Evolutionary conservation across 495 filamentous ascomycete species (phyloP).

Genomic region (Neurospora sp.): DNA sequence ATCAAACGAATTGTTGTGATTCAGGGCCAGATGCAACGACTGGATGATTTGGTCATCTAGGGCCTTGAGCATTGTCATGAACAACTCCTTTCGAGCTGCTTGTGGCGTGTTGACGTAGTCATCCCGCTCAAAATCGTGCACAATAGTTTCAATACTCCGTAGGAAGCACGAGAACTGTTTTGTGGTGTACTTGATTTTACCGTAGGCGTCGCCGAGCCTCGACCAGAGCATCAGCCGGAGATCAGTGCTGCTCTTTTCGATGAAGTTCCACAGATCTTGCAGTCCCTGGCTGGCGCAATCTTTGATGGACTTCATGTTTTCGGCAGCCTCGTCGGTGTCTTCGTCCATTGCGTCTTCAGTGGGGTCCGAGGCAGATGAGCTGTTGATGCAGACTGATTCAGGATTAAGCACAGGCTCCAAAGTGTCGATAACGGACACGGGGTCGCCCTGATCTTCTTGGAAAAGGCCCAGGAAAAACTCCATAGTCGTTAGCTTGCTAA

Average conservation of each 20-base stretch:
- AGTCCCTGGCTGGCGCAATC: constrained; percentile 40
- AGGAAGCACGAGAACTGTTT: constrained; percentile 82
- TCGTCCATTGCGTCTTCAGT: neutral
- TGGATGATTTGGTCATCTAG: constrained; percentile 66
- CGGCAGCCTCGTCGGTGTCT: constrained; percentile 3
- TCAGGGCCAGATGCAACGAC: constrained; percentile 52
- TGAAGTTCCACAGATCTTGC: constrained; percentile 70
- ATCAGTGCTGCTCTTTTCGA: constrained; percentile 69
- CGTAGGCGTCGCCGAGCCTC: constrained; percentile 77
- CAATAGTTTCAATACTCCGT: constrained; percentile 70
- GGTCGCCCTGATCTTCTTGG: constrained; percentile 52
- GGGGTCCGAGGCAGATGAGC: neutral
- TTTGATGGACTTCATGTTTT: constrained; percentile 25
- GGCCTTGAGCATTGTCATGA: constrained; percentile 66
- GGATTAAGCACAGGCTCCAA: constrained; percentile 87
- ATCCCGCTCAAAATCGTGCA: constrained; percentile 57
- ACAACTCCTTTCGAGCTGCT: constrained; percentile 52
- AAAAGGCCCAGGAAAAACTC: constrained; percentile 92
- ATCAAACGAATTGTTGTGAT: constrained; percentile 63
- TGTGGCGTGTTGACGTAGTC: constrained; percentile 49
- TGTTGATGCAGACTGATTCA: constrained; percentile 40
- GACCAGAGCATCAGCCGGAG: constrained; percentile 81
- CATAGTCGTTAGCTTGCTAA: constrained; percentile 84
- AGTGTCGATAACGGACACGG: constrained; percentile 75
- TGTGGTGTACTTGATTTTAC: constrained; percentile 66